A percentile compares a stretch with the other conserved stretches of the same genome.
phyloP scores from a whole-genome alignment of 148 eudicot species.

The Gaultheria prostrata region DNA sequence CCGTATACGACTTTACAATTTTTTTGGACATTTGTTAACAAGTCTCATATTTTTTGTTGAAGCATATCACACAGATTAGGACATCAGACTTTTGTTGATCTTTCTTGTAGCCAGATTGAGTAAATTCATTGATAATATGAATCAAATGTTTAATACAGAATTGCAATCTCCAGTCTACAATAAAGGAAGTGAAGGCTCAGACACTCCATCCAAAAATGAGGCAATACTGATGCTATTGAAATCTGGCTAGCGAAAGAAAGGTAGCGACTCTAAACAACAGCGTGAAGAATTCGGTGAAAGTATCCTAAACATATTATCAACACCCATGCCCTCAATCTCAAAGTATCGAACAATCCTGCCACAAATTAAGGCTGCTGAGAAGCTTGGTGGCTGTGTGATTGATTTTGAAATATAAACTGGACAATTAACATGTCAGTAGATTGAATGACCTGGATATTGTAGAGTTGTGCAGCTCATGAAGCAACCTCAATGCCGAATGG shows the following conservation, averaged over 20 bases:
- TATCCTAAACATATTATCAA: constrained; percentile 4
- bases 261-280: not conserved
- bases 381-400: constrained; percentile 20
- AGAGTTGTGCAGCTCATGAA: not conserved
- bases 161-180: not conserved
- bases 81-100: not conserved
- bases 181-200: constrained; percentile 10
- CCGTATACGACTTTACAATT: not conserved
- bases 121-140: not conserved
- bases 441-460: constrained; percentile 1
- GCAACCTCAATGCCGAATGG: not conserved
- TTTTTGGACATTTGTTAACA: not conserved
- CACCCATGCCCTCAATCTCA: not conserved
- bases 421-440: not conserved
- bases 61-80: not conserved
- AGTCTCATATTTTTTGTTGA: not conserved
- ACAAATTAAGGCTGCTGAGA: constrained; percentile 28
- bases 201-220: constrained; percentile 12
- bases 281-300: not conserved
- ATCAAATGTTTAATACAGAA: constrained; percentile 19
- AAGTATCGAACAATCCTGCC: constrained; percentile 15
- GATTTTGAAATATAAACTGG: constrained; percentile 23
- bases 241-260: not conserved
- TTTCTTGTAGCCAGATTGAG: not conserved
- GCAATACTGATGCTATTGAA: not conserved